These are phyloP conservation scores for Gleditsia sinensis DNA, from an alignment of 306 rosid species.

Conservation along the genomic window DNA sequence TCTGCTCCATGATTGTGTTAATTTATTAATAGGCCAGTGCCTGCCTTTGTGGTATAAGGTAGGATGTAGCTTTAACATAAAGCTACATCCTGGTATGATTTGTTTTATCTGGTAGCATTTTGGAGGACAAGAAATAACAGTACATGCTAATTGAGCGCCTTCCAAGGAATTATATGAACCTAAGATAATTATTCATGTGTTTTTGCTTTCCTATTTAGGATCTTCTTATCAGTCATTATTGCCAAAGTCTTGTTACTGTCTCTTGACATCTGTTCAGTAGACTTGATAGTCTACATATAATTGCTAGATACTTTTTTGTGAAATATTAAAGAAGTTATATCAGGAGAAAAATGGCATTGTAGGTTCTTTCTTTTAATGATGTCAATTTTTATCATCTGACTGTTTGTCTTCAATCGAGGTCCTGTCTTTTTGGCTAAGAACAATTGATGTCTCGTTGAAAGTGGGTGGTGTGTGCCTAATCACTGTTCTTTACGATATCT, in stretches of 20 bases:
- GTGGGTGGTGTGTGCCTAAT: neutral
- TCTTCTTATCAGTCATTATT: neutral
- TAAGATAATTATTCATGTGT: neutral
- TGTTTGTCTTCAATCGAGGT: constrained; percentile 4
- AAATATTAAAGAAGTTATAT: neutral
- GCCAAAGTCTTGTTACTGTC: neutral
- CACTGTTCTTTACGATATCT: neutral
- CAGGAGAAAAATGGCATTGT: neutral
- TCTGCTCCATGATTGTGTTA: neutral
- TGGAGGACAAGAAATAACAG: neutral
- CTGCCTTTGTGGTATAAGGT: neutral
- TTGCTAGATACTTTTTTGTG: neutral
- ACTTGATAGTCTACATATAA: neutral
- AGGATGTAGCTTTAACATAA: neutral
- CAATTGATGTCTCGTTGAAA: constrained; percentile 10
- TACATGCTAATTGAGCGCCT: neutral
- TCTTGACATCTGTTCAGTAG: neutral
- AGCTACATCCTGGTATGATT: neutral
- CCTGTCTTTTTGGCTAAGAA: neutral
- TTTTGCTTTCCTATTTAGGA: neutral
- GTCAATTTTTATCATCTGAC: neutral
- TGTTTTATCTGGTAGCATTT: neutral
- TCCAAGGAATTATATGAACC: neutral
- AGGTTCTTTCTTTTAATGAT: constrained; percentile 9
- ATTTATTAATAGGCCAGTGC: neutral